Percentiles rank a stretch among this genome's conserved stretches.
phyloP scores from a whole-genome alignment of 805 yeast species.

The Kazachstania viticola region DNA sequence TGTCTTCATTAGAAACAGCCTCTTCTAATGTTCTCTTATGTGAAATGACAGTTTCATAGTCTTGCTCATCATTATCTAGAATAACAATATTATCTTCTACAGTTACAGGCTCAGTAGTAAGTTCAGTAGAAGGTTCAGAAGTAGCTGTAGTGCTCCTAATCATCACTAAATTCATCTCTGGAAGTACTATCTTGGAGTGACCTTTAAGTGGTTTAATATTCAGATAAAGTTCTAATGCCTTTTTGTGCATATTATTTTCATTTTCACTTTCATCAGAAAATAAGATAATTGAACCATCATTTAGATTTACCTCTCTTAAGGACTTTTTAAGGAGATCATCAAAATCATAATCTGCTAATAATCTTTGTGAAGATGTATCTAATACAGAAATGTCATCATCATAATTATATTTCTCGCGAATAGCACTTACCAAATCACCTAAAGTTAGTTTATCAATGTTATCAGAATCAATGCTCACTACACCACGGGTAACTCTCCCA shows the following conservation, averaged over 20 bases:
- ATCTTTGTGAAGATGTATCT: conserved; percentile 32
- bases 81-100: conserved; percentile 1
- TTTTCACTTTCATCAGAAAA: conserved; percentile 73
- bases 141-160: conserved; percentile 4
- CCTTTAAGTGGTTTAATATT: no score
- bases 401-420: conserved; percentile 42
- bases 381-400: conserved; percentile 26
- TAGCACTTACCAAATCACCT: conserved; percentile 37
- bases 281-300: conserved; percentile 49
- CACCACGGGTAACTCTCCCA: conserved; percentile 39
- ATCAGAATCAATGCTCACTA: conserved; percentile 27
- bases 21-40: neutral
- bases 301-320: conserved; percentile 43
- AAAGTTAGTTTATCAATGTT: conserved; percentile 30
- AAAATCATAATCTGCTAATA: conserved; percentile 78
- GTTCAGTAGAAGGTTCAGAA: no score
- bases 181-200: no score
- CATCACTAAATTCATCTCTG: conserved; percentile 26
- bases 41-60: conserved; percentile 6
- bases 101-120: no score
- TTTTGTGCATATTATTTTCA: conserved; percentile 25
- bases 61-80: conserved; percentile 7
- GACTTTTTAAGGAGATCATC: conserved; percentile 56
- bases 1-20: neutral
- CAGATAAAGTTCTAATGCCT: conserved; percentile 52